These are phyloP conservation scores for Xylariaceae sp. DNA, from an alignment of 2,329 filamentous ascomycete genomes.

Conservation along the genomic window DNA sequence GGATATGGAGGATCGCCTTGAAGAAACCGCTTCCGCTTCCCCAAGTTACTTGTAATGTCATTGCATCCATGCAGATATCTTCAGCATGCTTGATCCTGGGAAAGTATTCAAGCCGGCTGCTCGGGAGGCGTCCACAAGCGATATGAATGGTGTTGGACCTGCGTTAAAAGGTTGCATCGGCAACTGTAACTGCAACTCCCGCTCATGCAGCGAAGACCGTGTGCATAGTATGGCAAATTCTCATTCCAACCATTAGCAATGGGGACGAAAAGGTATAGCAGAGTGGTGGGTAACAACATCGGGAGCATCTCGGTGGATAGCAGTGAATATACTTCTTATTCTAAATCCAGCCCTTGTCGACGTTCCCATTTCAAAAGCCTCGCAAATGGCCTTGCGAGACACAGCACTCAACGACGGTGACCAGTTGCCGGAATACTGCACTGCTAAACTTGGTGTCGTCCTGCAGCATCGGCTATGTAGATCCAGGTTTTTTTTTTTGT, in stretches of 20 bases:
- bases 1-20: too few species aligned
- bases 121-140: conserved; percentile 7
- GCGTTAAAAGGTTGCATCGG: conserved; percentile 33
- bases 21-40: neutral
- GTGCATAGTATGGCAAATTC: conserved; percentile 17
- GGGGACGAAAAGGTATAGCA: conserved; percentile 4
- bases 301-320: neutral
- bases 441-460: too few species aligned
- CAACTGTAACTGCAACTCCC: conserved; percentile 28
- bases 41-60: conserved; percentile 7
- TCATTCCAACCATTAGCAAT: conserved; percentile 4
- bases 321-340: neutral
- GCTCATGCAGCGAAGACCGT: conserved; percentile 26
- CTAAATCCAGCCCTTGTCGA: conserved; percentile 11
- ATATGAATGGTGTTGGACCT: conserved; percentile 33
- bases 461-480: too few species aligned
- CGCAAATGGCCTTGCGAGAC: too few species aligned
- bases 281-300: conserved; percentile 21
- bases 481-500: too few species aligned
- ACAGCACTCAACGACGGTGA: too few species aligned
- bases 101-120: conserved; percentile 6
- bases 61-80: conserved; percentile 4
- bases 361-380: neutral
- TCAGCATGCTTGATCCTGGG: conserved; percentile 7
- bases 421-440: too few species aligned